These are phyloP conservation scores for Irpex lacteus DNA, from an alignment of 1,284 basidiomycete genomes.

Conservation along the genomic window DNA sequence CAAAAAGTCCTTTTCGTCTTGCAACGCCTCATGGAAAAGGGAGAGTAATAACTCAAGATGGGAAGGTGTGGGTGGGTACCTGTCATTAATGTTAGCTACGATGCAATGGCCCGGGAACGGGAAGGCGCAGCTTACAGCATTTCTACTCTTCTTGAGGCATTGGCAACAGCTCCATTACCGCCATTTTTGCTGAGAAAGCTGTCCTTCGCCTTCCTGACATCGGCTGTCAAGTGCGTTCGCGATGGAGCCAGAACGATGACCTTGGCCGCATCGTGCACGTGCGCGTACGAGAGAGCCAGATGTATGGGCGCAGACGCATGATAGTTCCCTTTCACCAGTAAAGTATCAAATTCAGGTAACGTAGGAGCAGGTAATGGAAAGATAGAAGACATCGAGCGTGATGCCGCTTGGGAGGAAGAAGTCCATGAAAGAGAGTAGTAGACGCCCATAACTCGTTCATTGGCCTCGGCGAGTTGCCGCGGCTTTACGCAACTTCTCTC, in stretches of 20 bases:
- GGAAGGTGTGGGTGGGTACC: conserved; percentile 62
- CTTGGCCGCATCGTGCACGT: conserved; percentile 30
- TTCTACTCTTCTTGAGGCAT: conserved; percentile 44
- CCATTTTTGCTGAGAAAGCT: conserved; percentile 49
- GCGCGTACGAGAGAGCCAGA: conserved; percentile 43
- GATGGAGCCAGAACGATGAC: conserved; percentile 55
- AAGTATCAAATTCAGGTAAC: conserved; percentile 30
- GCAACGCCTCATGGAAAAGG: conserved; percentile 41
- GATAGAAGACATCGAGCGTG: conserved; percentile 21
- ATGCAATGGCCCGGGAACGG: conserved; percentile 1
- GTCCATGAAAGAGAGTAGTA: not conserved
- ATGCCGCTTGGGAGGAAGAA: not conserved
- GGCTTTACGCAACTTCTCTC: not conserved
- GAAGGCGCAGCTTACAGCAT: conserved; percentile 46
- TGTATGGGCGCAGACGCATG: conserved; percentile 39
- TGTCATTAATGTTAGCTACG: conserved; percentile 25
- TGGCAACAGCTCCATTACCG: conserved; percentile 39
- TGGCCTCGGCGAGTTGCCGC: not conserved
- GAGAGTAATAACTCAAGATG: conserved; percentile 59
- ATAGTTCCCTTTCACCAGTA: conserved; percentile 34
- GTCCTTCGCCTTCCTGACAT: conserved; percentile 51
- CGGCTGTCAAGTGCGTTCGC: conserved; percentile 35
- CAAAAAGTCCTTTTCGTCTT: conserved; percentile 35
- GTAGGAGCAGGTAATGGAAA: conserved; percentile 24
- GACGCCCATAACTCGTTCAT: conserved; percentile 13